These are phyloP conservation scores for Trichoderma erinaceum DNA, from an alignment of 495 filamentous ascomycete species.

Conservation along the genomic window DNA sequence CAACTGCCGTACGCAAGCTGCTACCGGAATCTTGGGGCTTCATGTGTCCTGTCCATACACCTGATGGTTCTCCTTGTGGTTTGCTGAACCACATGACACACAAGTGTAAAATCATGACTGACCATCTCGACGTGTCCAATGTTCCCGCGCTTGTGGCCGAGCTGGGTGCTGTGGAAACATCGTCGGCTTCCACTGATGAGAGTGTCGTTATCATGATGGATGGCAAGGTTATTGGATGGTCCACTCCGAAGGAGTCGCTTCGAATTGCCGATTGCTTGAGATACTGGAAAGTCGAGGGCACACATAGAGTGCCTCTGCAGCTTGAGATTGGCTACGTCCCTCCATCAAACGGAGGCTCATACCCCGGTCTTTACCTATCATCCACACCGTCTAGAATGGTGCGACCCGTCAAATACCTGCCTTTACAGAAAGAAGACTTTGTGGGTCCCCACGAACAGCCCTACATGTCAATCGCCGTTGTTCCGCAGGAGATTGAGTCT, in stretches of 20 bases:
- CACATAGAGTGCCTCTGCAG: slow-evolving; percentile 73
- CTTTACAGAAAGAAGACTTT: slow-evolving; percentile 74
- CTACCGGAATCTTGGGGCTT: slow-evolving; percentile 97
- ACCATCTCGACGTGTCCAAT: slow-evolving; percentile 59
- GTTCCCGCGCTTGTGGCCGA: slow-evolving; percentile 66
- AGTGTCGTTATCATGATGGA: slow-evolving; percentile 86
- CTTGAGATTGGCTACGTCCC: slow-evolving; percentile 92
- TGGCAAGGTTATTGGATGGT: slow-evolving; percentile 84
- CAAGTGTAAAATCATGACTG: slow-evolving; percentile 84
- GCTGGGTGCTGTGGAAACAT: slow-evolving; percentile 66
- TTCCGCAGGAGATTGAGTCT: slow-evolving; percentile 72
- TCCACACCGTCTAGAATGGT: slow-evolving; percentile 80
- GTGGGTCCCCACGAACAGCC: slow-evolving; percentile 94
- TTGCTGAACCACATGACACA: slow-evolving; percentile 92
- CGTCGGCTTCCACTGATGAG: slow-evolving; percentile 68
- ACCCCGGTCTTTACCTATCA: slow-evolving; percentile 92
- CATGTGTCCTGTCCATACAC: slow-evolving; percentile 93
- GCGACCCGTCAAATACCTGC: slow-evolving; percentile 85
- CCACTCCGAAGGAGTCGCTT: slow-evolving; percentile 71
- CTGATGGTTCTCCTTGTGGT: slow-evolving; percentile 91
- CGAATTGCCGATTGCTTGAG: slow-evolving; percentile 75
- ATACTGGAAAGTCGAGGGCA: slow-evolving; percentile 91
- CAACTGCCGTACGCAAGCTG: slow-evolving; percentile 90
- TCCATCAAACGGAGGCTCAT: slow-evolving; percentile 79
- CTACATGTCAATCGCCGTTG: slow-evolving; percentile 94